A percentile compares a stretch with the other conserved stretches of the same genome.
phyloP scores from a whole-genome alignment of 495 filamentous ascomycete species.

The Aspergillus kassunensis region DNA sequence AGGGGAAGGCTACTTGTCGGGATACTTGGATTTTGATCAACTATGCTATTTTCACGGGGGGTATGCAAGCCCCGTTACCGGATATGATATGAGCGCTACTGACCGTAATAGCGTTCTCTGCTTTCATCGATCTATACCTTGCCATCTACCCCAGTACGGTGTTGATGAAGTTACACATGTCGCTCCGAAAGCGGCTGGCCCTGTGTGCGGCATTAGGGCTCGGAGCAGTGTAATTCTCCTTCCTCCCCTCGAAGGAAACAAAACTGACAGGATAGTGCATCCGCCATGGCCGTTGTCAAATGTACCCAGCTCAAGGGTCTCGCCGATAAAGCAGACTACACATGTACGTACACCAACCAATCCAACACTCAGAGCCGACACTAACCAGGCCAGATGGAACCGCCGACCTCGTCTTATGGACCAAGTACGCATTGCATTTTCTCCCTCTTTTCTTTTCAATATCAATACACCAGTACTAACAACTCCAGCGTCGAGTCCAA shows the following conservation, averaged over 20 bases:
- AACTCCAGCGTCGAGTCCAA: constrained; percentile 37
- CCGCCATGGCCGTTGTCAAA: constrained; percentile 34
- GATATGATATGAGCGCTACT: too few species aligned
- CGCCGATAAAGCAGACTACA: constrained; percentile 31
- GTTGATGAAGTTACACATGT: constrained; percentile 37
- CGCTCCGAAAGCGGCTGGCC: constrained; percentile 34
- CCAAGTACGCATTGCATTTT: too few species aligned
- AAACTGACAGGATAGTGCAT: constrained; percentile 21
- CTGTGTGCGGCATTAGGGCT: constrained; percentile 33
- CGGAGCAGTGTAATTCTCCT: constrained; percentile 29
- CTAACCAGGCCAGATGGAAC: constrained; percentile 26
- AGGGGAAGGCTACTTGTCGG: constrained; percentile 26
- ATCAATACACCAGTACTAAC: background rate
- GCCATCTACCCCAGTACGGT: constrained; percentile 31
- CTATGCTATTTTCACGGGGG: constrained; percentile 37
- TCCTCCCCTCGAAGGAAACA: background rate
- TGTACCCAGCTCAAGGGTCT: constrained; percentile 33
- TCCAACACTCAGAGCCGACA: background rate
- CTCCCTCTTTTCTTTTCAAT: background rate
- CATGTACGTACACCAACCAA: constrained; percentile 24
- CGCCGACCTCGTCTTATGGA: constrained; percentile 33
- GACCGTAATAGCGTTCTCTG: constrained; percentile 30
- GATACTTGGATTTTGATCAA: constrained; percentile 29
- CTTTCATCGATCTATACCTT: constrained; percentile 33
- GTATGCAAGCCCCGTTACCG: too few species aligned